These are phyloP conservation scores for Elsinoe arachidis DNA, from an alignment of 2,329 filamentous ascomycete genomes.

Conservation along the genomic window DNA sequence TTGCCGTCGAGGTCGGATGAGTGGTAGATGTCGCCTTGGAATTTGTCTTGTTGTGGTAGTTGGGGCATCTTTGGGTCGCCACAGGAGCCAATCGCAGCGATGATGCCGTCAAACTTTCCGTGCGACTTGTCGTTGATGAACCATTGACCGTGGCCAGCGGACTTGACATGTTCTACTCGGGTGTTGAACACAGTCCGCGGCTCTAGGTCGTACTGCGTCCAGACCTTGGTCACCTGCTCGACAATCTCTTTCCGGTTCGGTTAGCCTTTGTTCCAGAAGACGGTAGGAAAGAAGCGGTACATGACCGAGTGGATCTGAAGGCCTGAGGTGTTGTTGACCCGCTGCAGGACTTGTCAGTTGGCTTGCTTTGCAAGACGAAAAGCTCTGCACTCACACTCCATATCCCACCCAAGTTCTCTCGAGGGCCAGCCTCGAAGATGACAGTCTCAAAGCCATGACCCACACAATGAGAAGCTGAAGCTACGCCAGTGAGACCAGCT, in stretches of 20 bases:
- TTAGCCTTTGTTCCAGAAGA: constrained; percentile 68
- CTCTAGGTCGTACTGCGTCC: constrained; percentile 66
- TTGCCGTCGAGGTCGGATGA: constrained; percentile 68
- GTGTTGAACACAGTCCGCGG: constrained; percentile 63
- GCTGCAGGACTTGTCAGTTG: constrained; percentile 34
- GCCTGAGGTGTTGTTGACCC: constrained; percentile 72
- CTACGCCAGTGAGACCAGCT: constrained; percentile 59
- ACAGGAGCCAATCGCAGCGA: constrained; percentile 72
- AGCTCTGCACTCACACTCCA: constrained; percentile 55
- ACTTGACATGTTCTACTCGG: constrained; percentile 59
- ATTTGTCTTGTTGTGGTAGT: constrained; percentile 61
- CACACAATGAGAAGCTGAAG: constrained; percentile 71
- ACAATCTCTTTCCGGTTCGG: constrained; percentile 69
- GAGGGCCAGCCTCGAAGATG: constrained; percentile 64
- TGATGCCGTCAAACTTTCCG: constrained; percentile 68
- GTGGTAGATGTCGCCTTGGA: constrained; percentile 64
- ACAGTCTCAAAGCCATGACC: constrained; percentile 77
- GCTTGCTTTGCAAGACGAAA: not conserved
- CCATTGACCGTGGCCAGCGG: constrained; percentile 62
- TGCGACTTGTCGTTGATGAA: constrained; percentile 64
- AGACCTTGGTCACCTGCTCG: constrained; percentile 60
- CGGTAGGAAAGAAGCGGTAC: constrained; percentile 79
- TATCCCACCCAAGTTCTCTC: constrained; percentile 64
- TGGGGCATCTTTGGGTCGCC: constrained; percentile 67
- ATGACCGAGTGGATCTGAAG: constrained; percentile 79